phyloP scores from a whole-genome alignment of 2,329 filamentous ascomycete genomes.

The Alternaria dauci region DNA sequence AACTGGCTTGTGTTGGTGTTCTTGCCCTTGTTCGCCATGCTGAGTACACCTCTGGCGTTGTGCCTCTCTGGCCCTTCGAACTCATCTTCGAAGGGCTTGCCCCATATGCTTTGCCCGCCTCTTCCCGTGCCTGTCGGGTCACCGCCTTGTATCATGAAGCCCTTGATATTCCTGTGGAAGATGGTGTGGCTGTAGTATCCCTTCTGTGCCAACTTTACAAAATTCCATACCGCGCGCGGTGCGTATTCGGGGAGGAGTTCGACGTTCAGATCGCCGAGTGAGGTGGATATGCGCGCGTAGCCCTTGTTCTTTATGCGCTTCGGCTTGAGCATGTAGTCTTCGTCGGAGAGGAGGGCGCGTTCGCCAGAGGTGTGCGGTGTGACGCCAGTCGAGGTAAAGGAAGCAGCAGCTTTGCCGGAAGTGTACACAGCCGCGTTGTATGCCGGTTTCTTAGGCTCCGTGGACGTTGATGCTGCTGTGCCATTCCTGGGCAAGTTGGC shows the following conservation, averaged over 20 bases:
- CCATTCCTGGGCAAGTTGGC: constrained; percentile 34
- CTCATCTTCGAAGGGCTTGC: constrained; percentile 92
- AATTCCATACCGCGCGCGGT: constrained; percentile 96
- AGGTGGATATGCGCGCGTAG: constrained; percentile 89
- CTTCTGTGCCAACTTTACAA: constrained; percentile 83
- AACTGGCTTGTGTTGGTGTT: constrained; percentile 96
- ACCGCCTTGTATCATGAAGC: constrained; percentile 98
- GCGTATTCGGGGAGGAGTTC: constrained; percentile 92
- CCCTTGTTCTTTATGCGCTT: constrained; percentile 88
- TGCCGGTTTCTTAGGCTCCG: constrained; percentile 46
- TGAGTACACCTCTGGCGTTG: constrained; percentile 78
- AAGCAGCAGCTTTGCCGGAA: constrained; percentile 88
- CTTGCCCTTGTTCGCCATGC: constrained; percentile 99
- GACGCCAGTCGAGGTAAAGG: constrained; percentile 92
- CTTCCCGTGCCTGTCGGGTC: constrained; percentile 92
- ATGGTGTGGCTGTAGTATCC: constrained; percentile 86
- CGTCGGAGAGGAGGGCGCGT: constrained; percentile 84
- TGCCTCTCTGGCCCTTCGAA: constrained; percentile 91
- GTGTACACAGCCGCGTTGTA: constrained; percentile 92
- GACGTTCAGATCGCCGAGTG: constrained; percentile 82
- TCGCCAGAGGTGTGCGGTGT: constrained; percentile 91
- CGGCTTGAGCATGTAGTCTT: constrained; percentile 96
- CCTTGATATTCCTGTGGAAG: constrained; percentile 93
- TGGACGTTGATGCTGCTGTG: constrained; percentile 36
- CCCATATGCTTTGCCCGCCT: constrained; percentile 92